Base-by-base conservation (phyloP, 345 rosid species). In the Barbarea vulgaris region DNA sequence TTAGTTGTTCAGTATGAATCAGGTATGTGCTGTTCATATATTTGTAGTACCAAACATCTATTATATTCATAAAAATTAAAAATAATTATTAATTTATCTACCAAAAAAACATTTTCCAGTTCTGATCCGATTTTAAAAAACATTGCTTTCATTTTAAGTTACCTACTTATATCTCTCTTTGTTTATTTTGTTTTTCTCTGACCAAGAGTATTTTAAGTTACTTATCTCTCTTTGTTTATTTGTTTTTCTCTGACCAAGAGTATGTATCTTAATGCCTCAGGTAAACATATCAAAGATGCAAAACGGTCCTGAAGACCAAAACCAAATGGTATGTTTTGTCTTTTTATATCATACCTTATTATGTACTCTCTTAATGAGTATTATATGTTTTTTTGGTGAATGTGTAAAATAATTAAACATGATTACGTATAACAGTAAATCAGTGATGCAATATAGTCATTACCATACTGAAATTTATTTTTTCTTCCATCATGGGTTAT, bases 251-350 rank as follows among this genome's bases (percentile, higher is more conserved):
- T 69, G 8, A 60, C 31, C 58, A 42, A 24, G 54, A n/a, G 4
- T 2, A 28, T 28, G 4, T 52, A n/a, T 53, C 18, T 50, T 15
- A 36, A 18, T 60, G 11, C 15, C 9, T 70, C 59, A 71, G 76
- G 77, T 77, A 8, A 63, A 15, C 10, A 17, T 59, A 21, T 24
- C 44, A 58, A 72, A 65, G 77, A 77, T 77, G 81, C 73, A 66
- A 19, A 77, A 58, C 69, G 77, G 37, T 72, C 54, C 61, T 9
- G 77, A 64, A 72, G 72, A 66, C 63, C 69, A 77, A 53, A 66
- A 50, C 41, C 73, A 65, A 30, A 59, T 41, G 81, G 81, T 77
- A 77, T 51, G 37, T 64, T 42, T 37, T 69, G 5, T 42, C 9
- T 42, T 53, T 61, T 17, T 60, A 9, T 4, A 58, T 60, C 10